Evolutionary conservation across 2,329 filamentous ascomycete genomes (phyloP).

Genomic region (Aspergillus floridensis): DNA sequence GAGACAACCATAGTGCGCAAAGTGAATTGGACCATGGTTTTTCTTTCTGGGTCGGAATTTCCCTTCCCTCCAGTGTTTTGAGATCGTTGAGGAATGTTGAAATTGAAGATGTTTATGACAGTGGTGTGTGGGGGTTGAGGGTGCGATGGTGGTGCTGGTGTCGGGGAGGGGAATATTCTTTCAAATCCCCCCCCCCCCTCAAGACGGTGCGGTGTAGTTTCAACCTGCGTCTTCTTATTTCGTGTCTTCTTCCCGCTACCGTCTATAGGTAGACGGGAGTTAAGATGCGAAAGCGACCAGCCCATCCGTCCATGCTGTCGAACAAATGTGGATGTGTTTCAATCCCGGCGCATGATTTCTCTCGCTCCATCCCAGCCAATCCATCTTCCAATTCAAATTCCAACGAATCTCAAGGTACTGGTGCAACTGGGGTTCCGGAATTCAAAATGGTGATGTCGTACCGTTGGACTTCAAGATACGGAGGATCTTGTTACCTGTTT

Average conservation of each 20-base stretch:
- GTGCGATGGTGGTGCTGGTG: not conserved
- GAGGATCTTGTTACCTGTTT: constrained; percentile 95
- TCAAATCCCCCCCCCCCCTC: not conserved
- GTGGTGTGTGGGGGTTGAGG: not conserved
- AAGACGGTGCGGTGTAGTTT: not conserved
- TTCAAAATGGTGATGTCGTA: constrained; percentile 54
- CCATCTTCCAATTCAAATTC: not conserved
- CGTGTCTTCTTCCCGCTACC: not conserved
- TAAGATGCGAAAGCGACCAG: not conserved
- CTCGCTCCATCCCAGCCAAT: not conserved
- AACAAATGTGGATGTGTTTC: not conserved
- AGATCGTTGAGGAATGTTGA: not conserved
- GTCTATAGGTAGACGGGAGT: not conserved
- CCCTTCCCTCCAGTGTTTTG: not conserved
- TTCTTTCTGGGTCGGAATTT: not conserved
- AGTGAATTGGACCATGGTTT: not conserved
- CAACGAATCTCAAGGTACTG: constrained; percentile 1
- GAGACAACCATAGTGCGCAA: constrained; percentile 17
- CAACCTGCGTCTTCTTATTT: not conserved
- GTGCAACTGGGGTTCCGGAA: constrained; percentile 1
- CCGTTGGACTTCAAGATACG: constrained; percentile 96
- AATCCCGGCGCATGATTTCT: not conserved
- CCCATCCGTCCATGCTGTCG: not conserved
- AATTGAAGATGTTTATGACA: not conserved
- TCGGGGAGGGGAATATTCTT: not conserved